phyloP scores from a whole-genome alignment of 495 filamentous ascomycete species.

The Lophium mytilinum region DNA sequence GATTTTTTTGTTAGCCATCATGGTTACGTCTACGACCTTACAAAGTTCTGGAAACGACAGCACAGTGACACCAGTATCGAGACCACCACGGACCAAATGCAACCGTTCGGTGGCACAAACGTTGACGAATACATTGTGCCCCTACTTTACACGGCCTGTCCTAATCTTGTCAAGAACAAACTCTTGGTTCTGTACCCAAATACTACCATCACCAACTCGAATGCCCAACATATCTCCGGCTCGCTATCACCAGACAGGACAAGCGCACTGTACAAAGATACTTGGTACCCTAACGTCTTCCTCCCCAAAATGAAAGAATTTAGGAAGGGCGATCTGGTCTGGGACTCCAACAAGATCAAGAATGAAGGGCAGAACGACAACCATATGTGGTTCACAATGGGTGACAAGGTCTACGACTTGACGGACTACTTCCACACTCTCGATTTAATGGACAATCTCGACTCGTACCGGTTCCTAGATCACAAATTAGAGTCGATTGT shows the following conservation, averaged over 20 bases:
- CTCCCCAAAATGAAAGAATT: constrained; percentile 73
- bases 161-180: constrained; percentile 50
- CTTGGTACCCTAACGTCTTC: constrained; percentile 73
- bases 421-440: constrained; percentile 81
- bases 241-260: constrained; percentile 40
- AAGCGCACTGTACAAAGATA: constrained; percentile 49
- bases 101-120: constrained; percentile 65
- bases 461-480: constrained; percentile 62
- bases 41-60: constrained; percentile 72
- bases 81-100: constrained; percentile 60
- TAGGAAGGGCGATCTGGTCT: constrained; percentile 81
- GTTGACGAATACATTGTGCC: constrained; percentile 77
- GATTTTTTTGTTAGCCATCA: constrained; percentile 86
- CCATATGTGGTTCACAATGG: constrained; percentile 72
- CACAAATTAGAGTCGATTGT: constrained; percentile 53
- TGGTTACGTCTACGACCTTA: constrained; percentile 87
- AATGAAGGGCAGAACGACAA: constrained; percentile 54
- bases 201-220: constrained; percentile 43
- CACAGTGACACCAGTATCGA: constrained; percentile 63
- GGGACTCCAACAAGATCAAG: constrained; percentile 45
- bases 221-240: constrained; percentile 64
- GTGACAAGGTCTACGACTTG: constrained; percentile 73
- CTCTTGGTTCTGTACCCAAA: constrained; percentile 51
- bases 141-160: constrained; percentile 68
- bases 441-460: constrained; percentile 40